phyloP scores from a whole-genome alignment of 768 basidiomycete genomes.

The Hysterangium stoloniferum region DNA sequence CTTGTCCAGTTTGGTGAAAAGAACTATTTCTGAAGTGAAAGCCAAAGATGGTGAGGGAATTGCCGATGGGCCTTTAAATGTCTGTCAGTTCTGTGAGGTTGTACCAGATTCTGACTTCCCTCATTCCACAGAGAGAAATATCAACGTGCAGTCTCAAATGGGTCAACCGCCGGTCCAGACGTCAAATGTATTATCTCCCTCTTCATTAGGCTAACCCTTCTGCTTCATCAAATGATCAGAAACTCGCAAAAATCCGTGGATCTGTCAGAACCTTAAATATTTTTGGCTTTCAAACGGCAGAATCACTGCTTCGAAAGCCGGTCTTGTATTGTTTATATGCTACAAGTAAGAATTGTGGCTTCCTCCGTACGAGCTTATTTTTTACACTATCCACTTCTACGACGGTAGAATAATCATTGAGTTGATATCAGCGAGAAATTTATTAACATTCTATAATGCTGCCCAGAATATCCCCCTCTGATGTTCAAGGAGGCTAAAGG shows the following conservation, averaged over 20 bases:
- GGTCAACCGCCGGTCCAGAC: slow-evolving; percentile 35
- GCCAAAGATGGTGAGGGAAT: too few species aligned
- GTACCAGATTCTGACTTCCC: too few species aligned
- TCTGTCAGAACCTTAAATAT: slow-evolving; percentile 3
- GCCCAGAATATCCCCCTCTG: slow-evolving; percentile 88
- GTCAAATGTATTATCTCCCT: slow-evolving; percentile 35
- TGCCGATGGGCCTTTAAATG: too few species aligned
- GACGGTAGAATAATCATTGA: slow-evolving; percentile 95
- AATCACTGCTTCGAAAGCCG: slow-evolving; percentile 71
- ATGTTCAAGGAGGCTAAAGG: slow-evolving; percentile 95
- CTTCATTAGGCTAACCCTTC: slow-evolving; percentile 70
- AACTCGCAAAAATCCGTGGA: slow-evolving; percentile 38
- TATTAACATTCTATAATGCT: slow-evolving; percentile 90
- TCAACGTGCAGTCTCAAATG: too few species aligned
- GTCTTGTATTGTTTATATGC: slow-evolving; percentile 93
- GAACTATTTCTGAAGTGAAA: too few species aligned
- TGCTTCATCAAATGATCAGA: slow-evolving; percentile 92
- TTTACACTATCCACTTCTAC: slow-evolving; percentile 88
- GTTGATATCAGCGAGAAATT: slow-evolving; percentile 88
- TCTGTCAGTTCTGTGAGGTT: too few species aligned
- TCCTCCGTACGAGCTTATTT: slow-evolving; percentile 84
- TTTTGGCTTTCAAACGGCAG: slow-evolving; percentile 64
- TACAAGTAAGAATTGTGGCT: slow-evolving; percentile 92
- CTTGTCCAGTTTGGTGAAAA: too few species aligned
- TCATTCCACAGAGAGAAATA: too few species aligned